These are phyloP conservation scores for Blastocystis hominis DNA, from an alignment of 352 stramenopile species.

Conservation along the genomic window DNA sequence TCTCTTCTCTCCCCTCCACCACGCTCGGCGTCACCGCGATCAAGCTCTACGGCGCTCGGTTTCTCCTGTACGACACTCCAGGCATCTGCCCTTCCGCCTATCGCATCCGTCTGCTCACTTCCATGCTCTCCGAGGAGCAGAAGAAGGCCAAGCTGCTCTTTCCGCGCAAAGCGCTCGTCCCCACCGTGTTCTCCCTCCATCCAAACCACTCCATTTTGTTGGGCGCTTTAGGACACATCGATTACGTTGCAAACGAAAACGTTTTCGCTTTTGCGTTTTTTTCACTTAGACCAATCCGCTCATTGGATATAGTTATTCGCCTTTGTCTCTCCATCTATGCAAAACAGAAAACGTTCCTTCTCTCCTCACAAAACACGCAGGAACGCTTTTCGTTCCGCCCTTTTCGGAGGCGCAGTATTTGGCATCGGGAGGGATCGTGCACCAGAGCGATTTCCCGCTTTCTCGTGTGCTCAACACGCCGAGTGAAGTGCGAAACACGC, in stretches of 20 bases:
- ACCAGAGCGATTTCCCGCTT: background rate
- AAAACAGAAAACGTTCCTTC: background rate
- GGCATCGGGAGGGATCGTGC: background rate
- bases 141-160: background rate
- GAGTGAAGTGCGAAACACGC: background rate
- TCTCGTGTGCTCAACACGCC: background rate
- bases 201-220: background rate
- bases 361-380: background rate
- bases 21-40: background rate
- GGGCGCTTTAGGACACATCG: background rate
- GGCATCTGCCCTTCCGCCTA: background rate
- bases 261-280: background rate
- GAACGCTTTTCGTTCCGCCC: background rate
- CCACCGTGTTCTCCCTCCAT: conserved; percentile 7
- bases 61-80: conserved; percentile 16
- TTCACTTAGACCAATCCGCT: conserved; percentile 3
- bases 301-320: background rate
- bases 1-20: background rate
- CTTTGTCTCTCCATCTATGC: background rate
- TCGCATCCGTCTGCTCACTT: background rate
- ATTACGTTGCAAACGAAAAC: background rate
- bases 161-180: background rate
- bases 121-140: background rate
- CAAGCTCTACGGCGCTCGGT: background rate
- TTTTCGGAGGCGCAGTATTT: background rate